Conservation (phyloP, 768 basidiomycete genomes). For the Lentinula guzmanii region DNA sequence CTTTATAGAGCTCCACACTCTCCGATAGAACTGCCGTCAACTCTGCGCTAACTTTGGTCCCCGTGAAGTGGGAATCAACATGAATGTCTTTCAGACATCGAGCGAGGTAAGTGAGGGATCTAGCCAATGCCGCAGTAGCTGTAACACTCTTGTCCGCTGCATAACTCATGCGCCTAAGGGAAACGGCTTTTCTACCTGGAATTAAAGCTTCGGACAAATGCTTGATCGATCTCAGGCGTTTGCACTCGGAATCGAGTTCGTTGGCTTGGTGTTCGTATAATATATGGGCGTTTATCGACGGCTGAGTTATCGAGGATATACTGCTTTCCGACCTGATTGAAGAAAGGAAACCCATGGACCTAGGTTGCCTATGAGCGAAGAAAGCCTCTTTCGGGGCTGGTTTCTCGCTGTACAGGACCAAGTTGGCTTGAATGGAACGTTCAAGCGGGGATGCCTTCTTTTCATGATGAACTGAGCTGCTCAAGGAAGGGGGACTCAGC, state of each 20-base stretch:
- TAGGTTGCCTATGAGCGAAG: neutral
- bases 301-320: neutral
- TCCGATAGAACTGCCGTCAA: neutral
- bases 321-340: neutral
- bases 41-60: neutral
- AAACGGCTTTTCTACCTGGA: slow-evolving; percentile 5
- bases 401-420: neutral
- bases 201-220: slow-evolving; percentile 4
- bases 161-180: neutral
- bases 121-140: slow-evolving; percentile 2
- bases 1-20: slow-evolving; percentile 4
- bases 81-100: slow-evolving; percentile 6
- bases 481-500: neutral
- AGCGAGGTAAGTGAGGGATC: slow-evolving; percentile 1
- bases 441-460: neutral
- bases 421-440: neutral
- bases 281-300: neutral
- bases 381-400: neutral
- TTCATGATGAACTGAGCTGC: neutral
- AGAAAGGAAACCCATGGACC: neutral
- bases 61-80: neutral
- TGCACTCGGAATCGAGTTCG: slow-evolving; percentile 5
- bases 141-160: neutral
- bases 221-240: neutral
- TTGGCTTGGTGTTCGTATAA: neutral